A percentile compares a stretch with the other conserved stretches of the same genome.
Evolutionary conservation across 768 basidiomycete species (phyloP).

Genomic region (Roridomyces roridus): DNA sequence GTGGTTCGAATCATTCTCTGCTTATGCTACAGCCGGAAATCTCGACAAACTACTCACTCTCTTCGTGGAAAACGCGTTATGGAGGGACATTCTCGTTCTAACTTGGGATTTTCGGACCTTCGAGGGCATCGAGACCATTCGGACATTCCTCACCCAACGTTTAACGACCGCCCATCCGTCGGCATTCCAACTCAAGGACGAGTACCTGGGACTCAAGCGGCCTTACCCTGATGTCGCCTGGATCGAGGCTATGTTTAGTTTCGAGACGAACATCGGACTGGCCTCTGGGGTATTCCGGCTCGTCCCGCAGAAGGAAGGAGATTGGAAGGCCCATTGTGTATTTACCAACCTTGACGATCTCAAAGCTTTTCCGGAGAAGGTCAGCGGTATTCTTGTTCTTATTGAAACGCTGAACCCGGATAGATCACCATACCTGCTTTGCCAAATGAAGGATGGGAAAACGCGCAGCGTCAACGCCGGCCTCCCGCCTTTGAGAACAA

Average conservation of each 20-base stretch:
- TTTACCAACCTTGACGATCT: conserved; percentile 66
- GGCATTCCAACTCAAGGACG: conserved; percentile 38
- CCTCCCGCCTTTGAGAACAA: conserved; percentile 53
- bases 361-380: conserved; percentile 55
- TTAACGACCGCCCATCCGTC: conserved; percentile 34
- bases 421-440: too few relatives aligned
- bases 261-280: conserved; percentile 55
- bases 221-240: conserved; percentile 61
- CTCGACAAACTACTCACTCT: conserved; percentile 23
- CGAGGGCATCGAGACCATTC: conserved; percentile 41
- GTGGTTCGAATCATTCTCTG: conserved; percentile 35
- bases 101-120: conserved; percentile 64
- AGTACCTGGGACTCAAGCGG: conserved; percentile 39
- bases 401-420: not conserved
- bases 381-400: not conserved
- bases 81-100: conserved; percentile 58
- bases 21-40: conserved; percentile 16
- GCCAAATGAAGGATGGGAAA: conserved; percentile 64
- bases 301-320: conserved; percentile 46
- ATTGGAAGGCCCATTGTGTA: conserved; percentile 67
- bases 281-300: conserved; percentile 62
- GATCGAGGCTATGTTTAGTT: conserved; percentile 62
- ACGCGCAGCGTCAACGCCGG: conserved; percentile 38
- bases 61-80: conserved; percentile 39
- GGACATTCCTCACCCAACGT: conserved; percentile 44